Evolutionary conservation across 495 filamentous ascomycete species (phyloP).

Genomic region (Hypoxylon lenormandii): DNA sequence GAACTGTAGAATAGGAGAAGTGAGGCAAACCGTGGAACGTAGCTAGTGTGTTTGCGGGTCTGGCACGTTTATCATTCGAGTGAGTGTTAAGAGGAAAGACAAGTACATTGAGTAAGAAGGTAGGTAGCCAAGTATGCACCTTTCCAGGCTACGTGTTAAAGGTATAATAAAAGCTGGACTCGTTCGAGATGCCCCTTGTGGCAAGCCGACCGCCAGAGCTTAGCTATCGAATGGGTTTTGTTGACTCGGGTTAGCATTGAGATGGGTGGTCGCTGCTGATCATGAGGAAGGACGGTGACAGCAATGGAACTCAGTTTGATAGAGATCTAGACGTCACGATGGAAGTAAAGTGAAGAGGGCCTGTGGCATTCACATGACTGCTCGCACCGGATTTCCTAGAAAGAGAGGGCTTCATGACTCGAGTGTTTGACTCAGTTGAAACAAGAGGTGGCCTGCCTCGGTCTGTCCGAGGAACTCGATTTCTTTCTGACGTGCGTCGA

Average conservation of each 20-base stretch:
- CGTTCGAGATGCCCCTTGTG: background rate
- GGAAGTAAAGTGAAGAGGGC: constrained; percentile 8
- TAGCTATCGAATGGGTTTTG: background rate
- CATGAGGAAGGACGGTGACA: constrained; percentile 11
- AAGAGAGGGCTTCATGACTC: constrained; percentile 3
- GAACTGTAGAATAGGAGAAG: background rate
- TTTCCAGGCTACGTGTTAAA: background rate
- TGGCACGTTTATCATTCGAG: constrained; percentile 28
- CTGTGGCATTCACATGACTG: constrained; percentile 20
- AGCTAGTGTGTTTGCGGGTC: constrained; percentile 2
- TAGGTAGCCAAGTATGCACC: background rate
- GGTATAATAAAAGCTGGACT: background rate
- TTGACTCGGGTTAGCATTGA: background rate
- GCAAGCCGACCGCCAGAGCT: background rate
- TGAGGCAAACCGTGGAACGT: background rate
- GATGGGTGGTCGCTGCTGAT: background rate
- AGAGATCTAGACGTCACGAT: constrained; percentile 14
- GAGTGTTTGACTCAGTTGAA: constrained; percentile 1
- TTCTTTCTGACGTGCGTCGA: constrained; percentile 4
- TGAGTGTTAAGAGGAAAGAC: too few relatives aligned
- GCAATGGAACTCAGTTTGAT: background rate
- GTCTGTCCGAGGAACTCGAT: background rate
- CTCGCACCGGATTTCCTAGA: background rate
- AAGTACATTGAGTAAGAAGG: too few relatives aligned
- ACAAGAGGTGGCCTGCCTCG: background rate